Evolutionary conservation across 2,329 filamentous ascomycete species (phyloP), one percentile per base, ranked within the genome.

Genomic region (Cryphonectria naterciae): DNA sequence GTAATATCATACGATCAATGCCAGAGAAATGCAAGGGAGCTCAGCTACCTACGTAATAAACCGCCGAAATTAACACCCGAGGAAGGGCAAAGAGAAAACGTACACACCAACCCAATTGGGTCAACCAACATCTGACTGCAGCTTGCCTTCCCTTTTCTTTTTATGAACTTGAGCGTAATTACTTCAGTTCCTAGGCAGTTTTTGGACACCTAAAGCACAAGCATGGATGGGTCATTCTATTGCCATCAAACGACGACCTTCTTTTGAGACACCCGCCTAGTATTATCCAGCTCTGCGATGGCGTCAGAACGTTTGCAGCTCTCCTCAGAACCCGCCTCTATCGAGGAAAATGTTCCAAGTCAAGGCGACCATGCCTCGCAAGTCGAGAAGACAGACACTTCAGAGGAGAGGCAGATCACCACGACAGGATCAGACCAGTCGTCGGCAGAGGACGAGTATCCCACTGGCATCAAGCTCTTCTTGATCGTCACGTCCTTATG

Each of bases 401-500:
- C 52, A 56, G 52, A 56, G 28, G 25, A 32, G 13, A 56, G 13
- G 25, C 52, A 56, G 2, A 5, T 25, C 25, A 32, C 52, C 25
- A 32, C 10, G 28, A 11, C 52, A 8, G 15, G 2, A 56, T 56
- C 52, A 28, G 25, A 56, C 52, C 52, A 32, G 11, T 8, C 25
- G 11, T 8, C 25, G n/a, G 52, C 25, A 25, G 52, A 28, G 28
- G 52, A 56, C 13, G 52, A 32, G 13, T 84, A 84, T 68, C 83
- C 82, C 2, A 72, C 76, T 11, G 83, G 82, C 19, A 70, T 80
- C 70, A 79, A 78, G 72, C 77, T 85, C 72, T 73, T 77, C 68
- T 80, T 83, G 73, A 84, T 87, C 68, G 79, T 86, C 25, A 70
- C 84, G 41, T 83, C 85, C 25, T 77, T 87, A 4, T 78, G 83